phyloP scores from a whole-genome alignment of 1,284 basidiomycete species.

The Apiotrichum gracile region DNA sequence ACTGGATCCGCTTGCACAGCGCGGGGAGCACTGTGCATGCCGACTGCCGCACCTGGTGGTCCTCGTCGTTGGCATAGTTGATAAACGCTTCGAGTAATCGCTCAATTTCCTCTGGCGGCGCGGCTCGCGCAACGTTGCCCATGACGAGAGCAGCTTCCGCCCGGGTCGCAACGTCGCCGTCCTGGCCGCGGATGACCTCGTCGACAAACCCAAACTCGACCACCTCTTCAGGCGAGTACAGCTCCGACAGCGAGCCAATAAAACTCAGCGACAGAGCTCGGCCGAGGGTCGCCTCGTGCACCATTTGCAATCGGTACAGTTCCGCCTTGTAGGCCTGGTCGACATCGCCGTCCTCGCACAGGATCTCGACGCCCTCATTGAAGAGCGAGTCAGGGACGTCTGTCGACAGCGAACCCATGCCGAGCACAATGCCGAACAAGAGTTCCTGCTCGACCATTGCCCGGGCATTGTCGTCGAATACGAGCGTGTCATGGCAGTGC shows the following conservation, averaged over 20 bases:
- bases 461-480: constrained; percentile 57
- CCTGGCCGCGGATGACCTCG: constrained; percentile 72
- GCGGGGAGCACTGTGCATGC: constrained; percentile 80
- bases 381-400: constrained; percentile 41
- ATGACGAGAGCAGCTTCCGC: constrained; percentile 86
- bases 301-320: constrained; percentile 38
- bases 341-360: constrained; percentile 10
- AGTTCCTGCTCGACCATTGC: constrained; percentile 70
- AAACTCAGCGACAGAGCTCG: constrained; percentile 88
- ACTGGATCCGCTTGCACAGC: constrained; percentile 60
- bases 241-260: constrained; percentile 58
- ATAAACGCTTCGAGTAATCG: constrained; percentile 74
- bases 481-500: constrained; percentile 40
- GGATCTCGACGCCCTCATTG: constrained; percentile 19
- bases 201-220: constrained; percentile 63
- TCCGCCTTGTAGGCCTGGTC: constrained; percentile 24
- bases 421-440: constrained; percentile 74
- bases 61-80: constrained; percentile 60
- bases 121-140: constrained; percentile 78
- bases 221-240: constrained; percentile 58
- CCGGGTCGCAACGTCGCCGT: constrained; percentile 75
- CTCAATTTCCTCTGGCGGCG: constrained; percentile 63
- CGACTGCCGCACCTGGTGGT: constrained; percentile 83
- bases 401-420: constrained; percentile 71
- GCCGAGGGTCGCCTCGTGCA: constrained; percentile 72